Conservation (phyloP, 1,284 basidiomycete genomes). For the Heterobasidion occidentale region DNA sequence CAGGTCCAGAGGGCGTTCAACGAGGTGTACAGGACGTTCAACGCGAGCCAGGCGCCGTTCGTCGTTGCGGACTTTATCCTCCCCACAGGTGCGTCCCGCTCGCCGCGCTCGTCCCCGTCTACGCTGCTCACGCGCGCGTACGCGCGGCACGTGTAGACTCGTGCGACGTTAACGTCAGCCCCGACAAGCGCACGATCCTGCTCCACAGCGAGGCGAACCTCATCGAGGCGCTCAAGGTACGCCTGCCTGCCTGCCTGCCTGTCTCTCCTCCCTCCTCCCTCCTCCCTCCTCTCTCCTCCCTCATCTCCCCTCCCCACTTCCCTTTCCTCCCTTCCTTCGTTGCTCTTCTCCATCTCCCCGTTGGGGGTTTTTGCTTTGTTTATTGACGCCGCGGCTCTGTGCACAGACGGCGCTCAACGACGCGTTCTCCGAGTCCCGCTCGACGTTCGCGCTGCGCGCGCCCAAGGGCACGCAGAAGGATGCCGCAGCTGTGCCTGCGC, state of each 20-base stretch:
- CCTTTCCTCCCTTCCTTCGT: neutral
- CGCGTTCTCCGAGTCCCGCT: constrained; percentile 29
- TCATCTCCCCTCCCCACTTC: neutral
- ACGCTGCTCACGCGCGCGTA: neutral
- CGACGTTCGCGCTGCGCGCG: constrained; percentile 53
- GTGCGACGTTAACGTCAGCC: constrained; percentile 94
- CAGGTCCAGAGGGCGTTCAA: constrained; percentile 84
- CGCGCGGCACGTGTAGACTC: constrained; percentile 39
- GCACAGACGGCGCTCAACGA: neutral
- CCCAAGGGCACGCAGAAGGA: constrained; percentile 7
- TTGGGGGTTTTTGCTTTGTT: too few relatives aligned
- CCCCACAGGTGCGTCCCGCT: constrained; percentile 60
- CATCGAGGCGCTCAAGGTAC: constrained; percentile 72
- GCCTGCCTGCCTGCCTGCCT: constrained; percentile 9
- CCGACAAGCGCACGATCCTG: constrained; percentile 94
- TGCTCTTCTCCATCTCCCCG: too few relatives aligned
- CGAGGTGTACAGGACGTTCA: constrained; percentile 85
- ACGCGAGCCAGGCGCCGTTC: constrained; percentile 74
- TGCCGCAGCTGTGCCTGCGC: neutral
- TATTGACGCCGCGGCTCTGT: too few relatives aligned
- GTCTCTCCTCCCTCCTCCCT: neutral
- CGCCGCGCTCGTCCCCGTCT: constrained; percentile 2
- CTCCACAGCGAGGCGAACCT: constrained; percentile 85
- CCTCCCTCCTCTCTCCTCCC: neutral
- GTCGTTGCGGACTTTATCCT: constrained; percentile 80